Evolutionary conservation across 371 early-diverging fungal species (phyloP), one percentile per base, ranked within the genome.

Genomic region (Lichtheimia ornata): DNA sequence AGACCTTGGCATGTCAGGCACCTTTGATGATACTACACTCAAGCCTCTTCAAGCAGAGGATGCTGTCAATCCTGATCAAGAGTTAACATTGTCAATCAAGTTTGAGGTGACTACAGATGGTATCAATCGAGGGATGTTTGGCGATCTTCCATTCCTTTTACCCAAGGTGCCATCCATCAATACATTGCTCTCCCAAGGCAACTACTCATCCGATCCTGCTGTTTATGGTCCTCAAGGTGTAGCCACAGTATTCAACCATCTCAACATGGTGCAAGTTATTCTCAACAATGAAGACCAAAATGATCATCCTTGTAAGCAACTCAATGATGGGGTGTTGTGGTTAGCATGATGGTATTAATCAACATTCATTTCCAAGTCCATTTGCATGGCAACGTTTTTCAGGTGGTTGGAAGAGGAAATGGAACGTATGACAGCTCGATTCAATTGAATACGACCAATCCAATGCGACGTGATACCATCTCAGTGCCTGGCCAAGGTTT

Each of bases 311-410:
- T 91, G 60, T 57, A 53, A 59, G 70, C 62, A 66, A 72, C 7
- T 14, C 15, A 30, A 45, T 17, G 20, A 20, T n/a, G 12, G 14
- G 22, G 11, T 5, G 17, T 13, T 5, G 17, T 13, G 17, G 5
- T 7, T 28, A 17, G 30, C 11, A 14, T 17, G 40, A 15, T 25
- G n/a, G 13, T 41, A 24, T 22, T 22, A 40, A 42, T 14, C 5
- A 13, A 15, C 11, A 24, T n/a, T 27, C 30, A 0, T 49, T 5
- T 24, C 41, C 6, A 35, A 44, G 70, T 91, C 83, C 94, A 93
- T 74, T 71, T 92, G n/a, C 94, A 94, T 69, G 94, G 94, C 11
- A 90, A 94, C 70, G 68, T 66, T 22, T 94, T 94, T 82, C 89
- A 90, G 62, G 65, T 93, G 24, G 77, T 91, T 40, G 86, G 66